A percentile compares a stretch with the other conserved stretches of the same genome.
Evolutionary conservation across 768 basidiomycete genomes (phyloP).

Genomic region (Panellus pusillus): DNA sequence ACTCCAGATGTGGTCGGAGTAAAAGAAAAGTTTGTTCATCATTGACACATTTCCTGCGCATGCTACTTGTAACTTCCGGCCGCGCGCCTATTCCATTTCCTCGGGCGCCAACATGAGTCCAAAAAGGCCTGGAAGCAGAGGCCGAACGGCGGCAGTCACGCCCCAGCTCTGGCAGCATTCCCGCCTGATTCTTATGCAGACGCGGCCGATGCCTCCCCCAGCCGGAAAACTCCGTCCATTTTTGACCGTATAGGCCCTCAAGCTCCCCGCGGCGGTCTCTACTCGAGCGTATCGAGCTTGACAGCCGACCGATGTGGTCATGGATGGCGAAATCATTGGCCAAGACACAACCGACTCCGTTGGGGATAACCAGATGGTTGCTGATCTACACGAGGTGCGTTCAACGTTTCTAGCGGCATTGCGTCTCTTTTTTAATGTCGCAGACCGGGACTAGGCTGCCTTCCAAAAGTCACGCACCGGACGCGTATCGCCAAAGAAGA

Average conservation of each 20-base stretch:
- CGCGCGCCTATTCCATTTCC: too few relatives aligned
- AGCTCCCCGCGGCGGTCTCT: slow-evolving; percentile 3
- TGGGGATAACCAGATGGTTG: too few relatives aligned
- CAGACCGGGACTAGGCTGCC: background rate
- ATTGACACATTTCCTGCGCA: too few relatives aligned
- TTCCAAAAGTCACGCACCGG: background rate
- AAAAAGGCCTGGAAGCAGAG: slow-evolving; percentile 7
- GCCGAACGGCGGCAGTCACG: background rate
- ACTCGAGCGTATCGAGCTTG: slow-evolving; percentile 13
- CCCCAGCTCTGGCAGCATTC: background rate
- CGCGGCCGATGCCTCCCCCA: background rate
- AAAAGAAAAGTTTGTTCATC: too few relatives aligned
- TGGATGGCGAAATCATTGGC: background rate
- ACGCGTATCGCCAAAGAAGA: background rate
- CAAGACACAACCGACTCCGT: too few relatives aligned
- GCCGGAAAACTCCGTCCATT: slow-evolving; percentile 1
- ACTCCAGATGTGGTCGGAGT: too few relatives aligned
- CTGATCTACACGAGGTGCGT: too few relatives aligned
- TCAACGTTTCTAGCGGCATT: too few relatives aligned
- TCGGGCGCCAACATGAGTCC: background rate
- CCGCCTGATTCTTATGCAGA: background rate
- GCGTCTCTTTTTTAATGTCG: background rate
- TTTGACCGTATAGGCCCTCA: slow-evolving; percentile 15
- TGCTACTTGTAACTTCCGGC: too few relatives aligned
- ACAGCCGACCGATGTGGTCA: background rate